Evolutionary conservation across 768 basidiomycete genomes (phyloP), one percentile per base, ranked within the genome.

Genomic region (Suillus bovinus): DNA sequence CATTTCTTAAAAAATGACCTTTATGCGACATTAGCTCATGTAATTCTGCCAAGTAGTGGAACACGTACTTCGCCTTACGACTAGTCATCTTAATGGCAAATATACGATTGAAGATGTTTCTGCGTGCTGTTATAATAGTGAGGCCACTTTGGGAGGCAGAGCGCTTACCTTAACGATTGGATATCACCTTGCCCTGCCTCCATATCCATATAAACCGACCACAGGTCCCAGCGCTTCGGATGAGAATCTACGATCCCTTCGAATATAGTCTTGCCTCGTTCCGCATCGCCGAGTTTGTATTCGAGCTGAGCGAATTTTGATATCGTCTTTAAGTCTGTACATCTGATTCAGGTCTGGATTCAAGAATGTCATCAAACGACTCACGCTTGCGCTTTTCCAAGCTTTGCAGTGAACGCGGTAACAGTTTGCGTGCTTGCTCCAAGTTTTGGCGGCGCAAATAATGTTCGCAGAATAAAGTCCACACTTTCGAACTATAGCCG

Each of bases 1-100:
- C 96, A 97, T 75, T 98, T 98, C 78, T 99, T 99, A 85, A 99
- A 99, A 76, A 98, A 89, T 33, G 89, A 86, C 77, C 93, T 95
- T 62, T 14, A 54, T 33, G 62, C 27, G 62, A 57, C 62, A 67
- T 67, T 13, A 66, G 59, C 36, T 68, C 59, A 68, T 39, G 17
- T 27, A 56, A 10, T 11, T 27, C 54, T 5, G 8, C 24, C 41
- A 24, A 7, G n/a, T 29, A 34, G 50, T 39, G 4, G 33, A 60
- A 27, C n/a, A 82, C 88, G 70, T 71, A 96, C 93, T 97, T 98
- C 24, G 96, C 96, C 77, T 96, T 96, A 72, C 94, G 91, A 70
- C 88, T 92, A 14, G 94, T 96, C 83, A 97, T 90, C 72, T 97
- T 98, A 27, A 87, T 80, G 11, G 85, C 76, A 11, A 99, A 78